phyloP scores from a whole-genome alignment of 2,329 filamentous ascomycete species.

The Neofusicoccum parvum region DNA sequence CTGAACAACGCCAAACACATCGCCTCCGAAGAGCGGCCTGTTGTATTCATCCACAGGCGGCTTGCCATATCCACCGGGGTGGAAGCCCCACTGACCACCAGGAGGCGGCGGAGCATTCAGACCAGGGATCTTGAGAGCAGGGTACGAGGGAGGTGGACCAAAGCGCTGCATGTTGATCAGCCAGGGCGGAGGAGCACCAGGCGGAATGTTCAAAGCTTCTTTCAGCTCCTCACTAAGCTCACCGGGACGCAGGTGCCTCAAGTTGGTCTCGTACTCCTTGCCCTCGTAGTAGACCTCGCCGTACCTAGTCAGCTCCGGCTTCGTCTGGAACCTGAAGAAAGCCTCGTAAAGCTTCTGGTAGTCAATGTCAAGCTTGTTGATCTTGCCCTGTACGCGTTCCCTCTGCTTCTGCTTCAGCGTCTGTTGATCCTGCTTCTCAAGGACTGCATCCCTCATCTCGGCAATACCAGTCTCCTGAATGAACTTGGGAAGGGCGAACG shows the following conservation, averaged over 20 bases:
- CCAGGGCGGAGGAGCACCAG: conserved; percentile 92
- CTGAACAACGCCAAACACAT: conserved; percentile 82
- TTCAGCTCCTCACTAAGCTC: conserved; percentile 87
- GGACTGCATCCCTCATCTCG: conserved; percentile 94
- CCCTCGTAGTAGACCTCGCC: conserved; percentile 99
- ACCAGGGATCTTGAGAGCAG: conserved; percentile 90
- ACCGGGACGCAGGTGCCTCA: conserved; percentile 85
- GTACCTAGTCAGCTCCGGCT: conserved; percentile 89
- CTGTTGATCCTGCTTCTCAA: conserved; percentile 94
- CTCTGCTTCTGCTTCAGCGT: conserved; percentile 93
- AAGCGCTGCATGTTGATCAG: conserved; percentile 95
- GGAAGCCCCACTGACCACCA: conserved; percentile 91
- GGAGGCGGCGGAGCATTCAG: conserved; percentile 90
- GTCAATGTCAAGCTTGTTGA: conserved; percentile 96
- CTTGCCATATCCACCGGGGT: conserved; percentile 93
- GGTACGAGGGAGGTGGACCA: conserved; percentile 91
- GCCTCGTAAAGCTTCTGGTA: conserved; percentile 98
- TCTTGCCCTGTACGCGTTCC: conserved; percentile 90
- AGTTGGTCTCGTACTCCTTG: conserved; percentile 95
- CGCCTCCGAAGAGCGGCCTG: conserved; percentile 86
- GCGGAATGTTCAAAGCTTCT: conserved; percentile 91
- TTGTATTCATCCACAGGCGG: conserved; percentile 94
- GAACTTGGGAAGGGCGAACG: conserved; percentile 91
- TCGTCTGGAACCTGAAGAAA: conserved; percentile 97
- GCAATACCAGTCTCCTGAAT: conserved; percentile 97